Evolutionary conservation across 768 basidiomycete genomes (phyloP).

Genomic region (Kwoniella heveanensis): DNA sequence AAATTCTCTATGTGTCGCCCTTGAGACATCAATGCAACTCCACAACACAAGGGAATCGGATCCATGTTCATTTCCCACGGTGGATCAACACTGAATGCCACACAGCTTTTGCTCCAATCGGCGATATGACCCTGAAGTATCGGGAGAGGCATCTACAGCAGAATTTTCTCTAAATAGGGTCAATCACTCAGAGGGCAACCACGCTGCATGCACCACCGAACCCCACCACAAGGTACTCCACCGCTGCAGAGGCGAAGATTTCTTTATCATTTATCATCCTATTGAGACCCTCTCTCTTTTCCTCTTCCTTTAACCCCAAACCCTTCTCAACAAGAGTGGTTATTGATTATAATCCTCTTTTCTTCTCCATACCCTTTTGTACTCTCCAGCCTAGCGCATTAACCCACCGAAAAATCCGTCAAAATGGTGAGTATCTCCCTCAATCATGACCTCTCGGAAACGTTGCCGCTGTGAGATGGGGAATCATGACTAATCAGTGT

Average conservation of each 20-base stretch:
- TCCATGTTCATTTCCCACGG: neutral
- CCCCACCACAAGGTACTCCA: conserved; percentile 4
- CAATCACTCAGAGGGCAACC: neutral
- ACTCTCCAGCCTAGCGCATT: conserved; percentile 6
- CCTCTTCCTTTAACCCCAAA: conserved; percentile 10
- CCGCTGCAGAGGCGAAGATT: conserved; percentile 8
- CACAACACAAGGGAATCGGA: neutral
- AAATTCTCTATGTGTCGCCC: too few species aligned
- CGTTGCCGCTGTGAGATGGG: neutral
- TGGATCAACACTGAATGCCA: too few species aligned
- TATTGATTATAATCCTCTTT: conserved; percentile 5
- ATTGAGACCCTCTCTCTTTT: neutral
- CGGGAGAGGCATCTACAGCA: too few species aligned
- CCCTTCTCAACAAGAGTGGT: conserved; percentile 12
- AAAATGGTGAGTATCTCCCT: conserved; percentile 46
- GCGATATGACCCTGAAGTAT: too few species aligned
- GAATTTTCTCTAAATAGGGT: too few species aligned
- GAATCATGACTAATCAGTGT: conserved; percentile 30
- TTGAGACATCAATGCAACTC: neutral
- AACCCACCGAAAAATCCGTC: conserved; percentile 29
- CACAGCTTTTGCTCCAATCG: too few species aligned
- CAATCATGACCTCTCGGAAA: neutral
- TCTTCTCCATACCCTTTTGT: conserved; percentile 1
- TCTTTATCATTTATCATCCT: conserved; percentile 8
- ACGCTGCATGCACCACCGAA: neutral